Base-by-base conservation (phyloP, 441 rosid species). In the Syzygium malaccense region DNA sequence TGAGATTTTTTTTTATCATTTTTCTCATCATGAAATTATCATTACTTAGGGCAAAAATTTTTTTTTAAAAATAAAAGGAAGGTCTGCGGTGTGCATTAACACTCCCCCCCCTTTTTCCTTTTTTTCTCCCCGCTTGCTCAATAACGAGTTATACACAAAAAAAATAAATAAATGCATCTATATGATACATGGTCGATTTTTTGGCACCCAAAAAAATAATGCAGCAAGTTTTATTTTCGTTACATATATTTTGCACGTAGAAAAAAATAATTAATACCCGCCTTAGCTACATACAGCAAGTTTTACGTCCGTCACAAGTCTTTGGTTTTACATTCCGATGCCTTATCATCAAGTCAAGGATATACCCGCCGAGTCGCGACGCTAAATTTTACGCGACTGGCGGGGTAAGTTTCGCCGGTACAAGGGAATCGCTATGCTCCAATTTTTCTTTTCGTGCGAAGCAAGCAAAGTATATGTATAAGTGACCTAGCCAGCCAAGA, bases 161-260 rank as follows among this genome's bases (percentile, higher is more conserved):
- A n/a, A 0, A 60, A 4, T 58, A 1, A 5, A 26, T 58, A 0
- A 13, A 0, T 28, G 28, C 13, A 14, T 60, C 15, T 58, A 58
- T 11, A 60, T 60, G 68, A 60, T 6, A 28, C 28, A 60, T 28
- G 3, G 25, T 32, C 25, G 5, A 18, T 32, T 23, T 20, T 12
- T 3, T 18, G 28, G 49, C 80, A 1, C 8, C 28, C 48, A 7
- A 1, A 37, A 71, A 71, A 10, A 5, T 3, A 5, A 33, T 71
- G 15, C 13, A 3, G 7, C 17, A 1, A 10, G 10, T 71, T 14
- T 71, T 71, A 10, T 37, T 71, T 37, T 20, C 49, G 12, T 37
- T 37, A 6, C 28, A 3, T 41, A 33, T 71, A 25, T 57, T 4
- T 10, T 4, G 15, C 15, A 5, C 12, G 12, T 2, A 30, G 12